Conservation (phyloP, 176 grass and related monocot genomes). For the Triticum timopheevii region DNA sequence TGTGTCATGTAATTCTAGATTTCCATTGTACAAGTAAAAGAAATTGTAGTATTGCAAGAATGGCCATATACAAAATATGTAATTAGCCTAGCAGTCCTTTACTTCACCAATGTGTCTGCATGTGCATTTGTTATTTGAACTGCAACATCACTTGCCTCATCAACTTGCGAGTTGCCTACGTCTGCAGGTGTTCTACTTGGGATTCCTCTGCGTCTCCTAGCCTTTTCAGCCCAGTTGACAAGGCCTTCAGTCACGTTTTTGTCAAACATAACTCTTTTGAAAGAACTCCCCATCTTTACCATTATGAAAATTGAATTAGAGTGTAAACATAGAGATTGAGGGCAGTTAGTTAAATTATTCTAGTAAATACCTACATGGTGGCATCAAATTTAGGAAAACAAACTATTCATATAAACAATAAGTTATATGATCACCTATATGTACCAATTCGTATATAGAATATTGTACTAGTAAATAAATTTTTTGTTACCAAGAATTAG, state of each 20-base stretch:
- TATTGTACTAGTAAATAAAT: neutral
- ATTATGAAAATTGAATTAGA: neutral
- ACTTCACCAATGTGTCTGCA: neutral
- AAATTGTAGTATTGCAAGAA: neutral
- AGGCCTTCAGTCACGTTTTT: slow-evolving; percentile 53
- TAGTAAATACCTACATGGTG: neutral
- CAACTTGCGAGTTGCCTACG: neutral
- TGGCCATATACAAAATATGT: neutral
- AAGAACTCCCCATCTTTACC: slow-evolving; percentile 81
- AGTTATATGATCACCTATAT: neutral
- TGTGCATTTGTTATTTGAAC: slow-evolving; percentile 40
- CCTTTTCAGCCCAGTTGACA: slow-evolving; percentile 49
- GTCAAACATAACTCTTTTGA: slow-evolving; percentile 74
- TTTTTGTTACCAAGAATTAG: neutral
- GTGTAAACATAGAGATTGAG: neutral
- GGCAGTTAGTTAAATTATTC: neutral
- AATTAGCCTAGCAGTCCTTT: slow-evolving; percentile 36
- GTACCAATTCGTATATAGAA: neutral
- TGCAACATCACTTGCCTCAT: neutral
- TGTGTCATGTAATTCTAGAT: neutral
- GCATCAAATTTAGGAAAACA: neutral
- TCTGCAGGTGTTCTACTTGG: neutral
- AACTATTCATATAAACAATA: neutral
- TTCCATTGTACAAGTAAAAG: neutral
- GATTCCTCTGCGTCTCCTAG: slow-evolving; percentile 26